Evolutionary conservation across 2,329 filamentous ascomycete genomes (phyloP), one percentile per base, ranked within the genome.

Genomic region (Alternaria arborescens): DNA sequence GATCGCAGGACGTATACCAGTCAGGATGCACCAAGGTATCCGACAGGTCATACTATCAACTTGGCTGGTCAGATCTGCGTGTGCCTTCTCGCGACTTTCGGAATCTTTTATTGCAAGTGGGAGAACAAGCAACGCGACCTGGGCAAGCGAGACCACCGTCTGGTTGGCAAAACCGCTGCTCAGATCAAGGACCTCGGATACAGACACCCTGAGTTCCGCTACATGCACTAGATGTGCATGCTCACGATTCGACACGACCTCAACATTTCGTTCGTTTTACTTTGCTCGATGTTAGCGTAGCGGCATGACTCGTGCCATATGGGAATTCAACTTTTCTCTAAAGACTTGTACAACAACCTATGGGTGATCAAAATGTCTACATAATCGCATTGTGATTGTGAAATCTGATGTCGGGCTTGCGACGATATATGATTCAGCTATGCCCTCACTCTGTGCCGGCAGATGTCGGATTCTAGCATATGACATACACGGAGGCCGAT

Each of bases 21-120:
- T 71, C 81, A 85, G 61, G 82, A 87, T 71, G 86, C 65, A 55
- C 92, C 90, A 1, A 84, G 85, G 26, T 97, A 88, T 80, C 86
- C 85, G 36, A 85, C 87, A 1, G 94, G 94, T 2, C 93, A 97
- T 52, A 83, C 83, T 5, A 88, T 88, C 80, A 88, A 88, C 67
- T 78, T 88, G 46, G 78, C 66, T 4, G 84, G 84, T 2, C 84
- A 87, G 69, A 72, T 82, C 18, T 71, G 71, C 12, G 80, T 82
- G 4, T 69, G 84, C 3, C 60, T 80, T 20, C 77, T 88, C 6
- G 74, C 84, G 2, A 34, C 80, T 5, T 80, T 79, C 24, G 85
- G 85, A 16, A 83, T 88, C 43, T 42, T 77, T 12, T 88, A 87
- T 67, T 86, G 84, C 70, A 64, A 79, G 18, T 83, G 81, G 70